Percentiles rank a stretch among this genome's conserved stretches.
phyloP scores from a whole-genome alignment of 2,329 filamentous ascomycete genomes.

The Trichothecium roseum region DNA sequence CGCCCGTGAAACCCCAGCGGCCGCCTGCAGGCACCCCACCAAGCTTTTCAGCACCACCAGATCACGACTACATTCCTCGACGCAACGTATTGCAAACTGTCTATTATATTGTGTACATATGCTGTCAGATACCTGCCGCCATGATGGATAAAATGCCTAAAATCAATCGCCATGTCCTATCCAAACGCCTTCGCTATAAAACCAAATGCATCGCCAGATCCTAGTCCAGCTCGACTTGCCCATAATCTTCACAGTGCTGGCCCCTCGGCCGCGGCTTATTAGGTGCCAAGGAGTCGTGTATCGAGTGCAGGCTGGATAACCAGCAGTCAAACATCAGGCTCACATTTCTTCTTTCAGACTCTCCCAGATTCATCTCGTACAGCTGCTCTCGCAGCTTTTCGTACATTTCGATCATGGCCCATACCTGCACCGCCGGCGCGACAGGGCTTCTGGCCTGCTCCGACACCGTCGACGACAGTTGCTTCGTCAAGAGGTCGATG shows the following conservation, averaged over 20 bases:
- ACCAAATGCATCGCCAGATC: not conserved
- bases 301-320: constrained; percentile 35
- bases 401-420: constrained; percentile 50
- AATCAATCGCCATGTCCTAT: too few relatives aligned
- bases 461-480: constrained; percentile 33
- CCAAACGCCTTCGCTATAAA: too few relatives aligned
- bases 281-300: constrained; percentile 21
- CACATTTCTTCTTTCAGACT: constrained; percentile 19
- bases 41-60: too few relatives aligned
- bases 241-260: too few relatives aligned
- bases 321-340: constrained; percentile 37
- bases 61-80: too few relatives aligned
- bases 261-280: too few relatives aligned
- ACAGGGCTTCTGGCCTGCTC: not conserved
- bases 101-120: too few relatives aligned
- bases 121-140: too few relatives aligned
- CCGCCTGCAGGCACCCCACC: too few relatives aligned
- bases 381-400: constrained; percentile 40
- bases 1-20: too few relatives aligned
- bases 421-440: constrained; percentile 33
- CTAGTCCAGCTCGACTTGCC: not conserved
- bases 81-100: too few relatives aligned
- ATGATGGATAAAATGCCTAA: too few relatives aligned
- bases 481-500: constrained; percentile 37
- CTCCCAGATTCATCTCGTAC: constrained; percentile 18